A percentile compares a stretch with the other conserved stretches of the same genome.
These are phyloP conservation scores for Henckelia pumila DNA, from an alignment of 257 asterid species.

Conservation along the genomic window DNA sequence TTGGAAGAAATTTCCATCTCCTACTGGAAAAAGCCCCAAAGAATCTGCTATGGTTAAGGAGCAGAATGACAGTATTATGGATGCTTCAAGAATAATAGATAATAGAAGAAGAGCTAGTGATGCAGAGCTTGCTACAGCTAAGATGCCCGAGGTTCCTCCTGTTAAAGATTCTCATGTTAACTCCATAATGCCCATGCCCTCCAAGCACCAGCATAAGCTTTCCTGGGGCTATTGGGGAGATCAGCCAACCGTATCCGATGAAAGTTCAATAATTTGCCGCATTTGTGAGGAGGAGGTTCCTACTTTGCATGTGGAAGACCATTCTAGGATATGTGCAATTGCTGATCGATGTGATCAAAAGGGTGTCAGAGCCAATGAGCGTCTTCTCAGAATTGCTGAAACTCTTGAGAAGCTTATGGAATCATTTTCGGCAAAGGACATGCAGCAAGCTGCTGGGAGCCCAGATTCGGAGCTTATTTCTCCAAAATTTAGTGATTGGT, in stretches of 20 bases:
- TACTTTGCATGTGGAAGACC: constrained; percentile 95
- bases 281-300: constrained; percentile 99
- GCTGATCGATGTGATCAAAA: constrained; percentile 97
- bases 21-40: constrained; percentile 65
- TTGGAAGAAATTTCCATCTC: constrained; percentile 86
- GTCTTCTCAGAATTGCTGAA: constrained; percentile 73
- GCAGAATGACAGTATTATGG: constrained; percentile 40
- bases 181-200: constrained; percentile 34
- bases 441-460: constrained; percentile 62
- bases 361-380: constrained; percentile 90
- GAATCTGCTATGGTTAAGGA: constrained; percentile 54
- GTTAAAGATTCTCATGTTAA: constrained; percentile 54
- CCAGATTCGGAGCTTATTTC: constrained; percentile 90
- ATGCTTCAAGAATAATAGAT: constrained; percentile 45
- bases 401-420: constrained; percentile 93
- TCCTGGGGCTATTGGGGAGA: constrained; percentile 97
- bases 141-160: constrained; percentile 53
- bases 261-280: constrained; percentile 93
- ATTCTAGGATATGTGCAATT: constrained; percentile 91
- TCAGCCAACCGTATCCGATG: constrained; percentile 72
- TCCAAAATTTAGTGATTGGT: constrained; percentile 95
- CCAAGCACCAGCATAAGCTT: constrained; percentile 68
- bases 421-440: constrained; percentile 68
- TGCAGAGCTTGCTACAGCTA: constrained; percentile 59
- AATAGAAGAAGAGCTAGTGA: constrained; percentile 42